Evolutionary conservation across 331 rosid genomes (phyloP).

Genomic region (Stylosanthes scabra): DNA sequence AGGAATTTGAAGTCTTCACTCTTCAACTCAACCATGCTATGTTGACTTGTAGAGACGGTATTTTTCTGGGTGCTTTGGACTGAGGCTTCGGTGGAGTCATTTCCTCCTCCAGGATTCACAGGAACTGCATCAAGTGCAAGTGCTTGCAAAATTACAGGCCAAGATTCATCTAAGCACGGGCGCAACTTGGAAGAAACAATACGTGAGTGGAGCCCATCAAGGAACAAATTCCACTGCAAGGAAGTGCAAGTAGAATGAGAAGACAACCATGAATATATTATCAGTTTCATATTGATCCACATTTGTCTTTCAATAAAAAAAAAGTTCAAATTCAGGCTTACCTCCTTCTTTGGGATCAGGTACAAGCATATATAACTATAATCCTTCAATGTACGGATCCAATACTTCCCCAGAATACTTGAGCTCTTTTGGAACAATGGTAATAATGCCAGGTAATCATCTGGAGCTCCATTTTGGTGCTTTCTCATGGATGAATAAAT

Average conservation of each 20-base stretch:
- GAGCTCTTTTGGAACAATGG: constrained; percentile 93
- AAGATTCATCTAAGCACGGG: constrained; percentile 94
- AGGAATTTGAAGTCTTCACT: constrained; percentile 74
- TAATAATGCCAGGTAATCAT: constrained; percentile 77
- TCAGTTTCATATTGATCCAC: constrained; percentile 20
- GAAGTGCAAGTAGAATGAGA: constrained; percentile 42
- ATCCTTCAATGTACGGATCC: constrained; percentile 84
- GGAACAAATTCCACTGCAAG: constrained; percentile 86
- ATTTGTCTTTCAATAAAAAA: constrained; percentile 30
- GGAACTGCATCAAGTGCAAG: constrained; percentile 96
- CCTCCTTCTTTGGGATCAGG: constrained; percentile 77
- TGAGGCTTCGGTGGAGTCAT: constrained; percentile 43
- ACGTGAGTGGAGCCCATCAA: constrained; percentile 91
- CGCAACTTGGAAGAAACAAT: constrained; percentile 73
- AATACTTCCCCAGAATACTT: constrained; percentile 77
- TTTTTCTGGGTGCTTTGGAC: constrained; percentile 41
- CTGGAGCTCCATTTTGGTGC: constrained; percentile 69
- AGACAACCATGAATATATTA: constrained; percentile 28
- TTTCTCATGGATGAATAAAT: constrained; percentile 86
- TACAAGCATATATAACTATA: constrained; percentile 74
- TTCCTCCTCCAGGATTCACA: constrained; percentile 58
- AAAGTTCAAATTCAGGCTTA: constrained; percentile 46
- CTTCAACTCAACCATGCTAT: constrained; percentile 88
- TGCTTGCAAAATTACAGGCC: constrained; percentile 99
- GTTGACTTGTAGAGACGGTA: constrained; percentile 59